Evolutionary conservation across 208 protist genomes (phyloP).

Genomic region (Herpetomonas tarakana): DNA sequence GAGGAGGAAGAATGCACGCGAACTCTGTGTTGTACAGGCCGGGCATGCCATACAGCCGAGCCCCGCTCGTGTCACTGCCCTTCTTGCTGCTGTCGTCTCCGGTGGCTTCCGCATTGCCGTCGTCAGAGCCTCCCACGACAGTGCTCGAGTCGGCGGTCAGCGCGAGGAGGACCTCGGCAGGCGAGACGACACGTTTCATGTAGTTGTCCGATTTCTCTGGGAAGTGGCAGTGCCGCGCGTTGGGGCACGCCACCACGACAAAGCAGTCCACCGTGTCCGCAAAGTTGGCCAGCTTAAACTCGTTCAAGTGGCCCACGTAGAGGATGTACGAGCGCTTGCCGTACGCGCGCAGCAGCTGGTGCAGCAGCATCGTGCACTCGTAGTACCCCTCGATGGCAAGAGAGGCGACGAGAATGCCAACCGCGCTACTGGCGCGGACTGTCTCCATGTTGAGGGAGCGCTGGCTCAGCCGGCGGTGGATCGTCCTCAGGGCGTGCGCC

Average conservation of each 20-base stretch:
- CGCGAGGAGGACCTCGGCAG: slow-evolving; percentile 81
- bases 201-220: slow-evolving; percentile 68
- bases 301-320: slow-evolving; percentile 91
- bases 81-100: neutral
- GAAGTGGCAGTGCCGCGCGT: slow-evolving; percentile 76
- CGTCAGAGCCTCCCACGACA: neutral
- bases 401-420: slow-evolving; percentile 87
- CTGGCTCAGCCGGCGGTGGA: slow-evolving; percentile 59
- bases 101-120: neutral
- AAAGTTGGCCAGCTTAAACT: slow-evolving; percentile 93
- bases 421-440: slow-evolving; percentile 61
- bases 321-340: slow-evolving; percentile 85
- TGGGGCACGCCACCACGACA: slow-evolving; percentile 80
- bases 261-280: slow-evolving; percentile 88
- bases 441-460: slow-evolving; percentile 81
- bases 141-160: slow-evolving; percentile 26
- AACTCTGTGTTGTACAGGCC: slow-evolving; percentile 67
- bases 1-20: slow-evolving; percentile 16
- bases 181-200: slow-evolving; percentile 87
- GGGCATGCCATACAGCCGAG: slow-evolving; percentile 41
- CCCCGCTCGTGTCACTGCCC: too few relatives aligned
- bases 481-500: slow-evolving; percentile 15
- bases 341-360: slow-evolving; percentile 55
- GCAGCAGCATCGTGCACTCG: slow-evolving; percentile 68
- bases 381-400: slow-evolving; percentile 82